Evolutionary conservation across 2,329 filamentous ascomycete species (phyloP).

Genomic region (Elsinoe perseae): DNA sequence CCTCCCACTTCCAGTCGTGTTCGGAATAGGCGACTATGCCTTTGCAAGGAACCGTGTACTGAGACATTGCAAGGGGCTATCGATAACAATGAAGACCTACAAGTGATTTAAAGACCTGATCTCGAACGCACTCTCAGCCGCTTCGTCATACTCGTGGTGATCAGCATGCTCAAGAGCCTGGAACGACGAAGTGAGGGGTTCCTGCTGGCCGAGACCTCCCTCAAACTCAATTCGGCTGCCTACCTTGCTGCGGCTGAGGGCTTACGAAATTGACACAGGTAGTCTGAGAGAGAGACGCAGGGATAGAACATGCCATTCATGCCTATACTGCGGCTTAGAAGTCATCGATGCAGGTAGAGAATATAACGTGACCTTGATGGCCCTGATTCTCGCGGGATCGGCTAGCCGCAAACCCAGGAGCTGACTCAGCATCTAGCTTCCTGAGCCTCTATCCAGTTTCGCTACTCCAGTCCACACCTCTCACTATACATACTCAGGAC

Average conservation of each 20-base stretch:
- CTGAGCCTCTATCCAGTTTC: not conserved
- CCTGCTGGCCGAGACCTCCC: not conserved
- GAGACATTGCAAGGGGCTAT: slow-evolving; percentile 12
- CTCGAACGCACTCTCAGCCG: not conserved
- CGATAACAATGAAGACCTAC: not conserved
- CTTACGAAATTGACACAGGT: too few species aligned
- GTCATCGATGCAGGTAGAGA: too few species aligned
- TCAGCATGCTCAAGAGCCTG: not conserved
- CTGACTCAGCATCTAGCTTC: not conserved
- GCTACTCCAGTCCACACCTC: not conserved
- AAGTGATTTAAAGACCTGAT: not conserved
- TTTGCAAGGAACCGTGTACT: slow-evolving; percentile 23
- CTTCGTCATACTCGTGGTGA: not conserved
- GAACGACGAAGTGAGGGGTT: slow-evolving; percentile 4
- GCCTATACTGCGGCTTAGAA: too few species aligned
- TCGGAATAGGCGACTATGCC: slow-evolving; percentile 22
- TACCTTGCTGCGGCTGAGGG: too few species aligned
- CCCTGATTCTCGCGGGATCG: not conserved
- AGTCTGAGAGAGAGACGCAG: too few species aligned
- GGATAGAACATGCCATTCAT: too few species aligned
- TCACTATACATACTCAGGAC: too few species aligned
- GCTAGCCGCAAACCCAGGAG: not conserved
- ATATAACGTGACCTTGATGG: not conserved
- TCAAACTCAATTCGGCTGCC: slow-evolving; percentile 3
- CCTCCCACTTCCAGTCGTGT: slow-evolving; percentile 34